Conservation (phyloP, 257 asterid genomes). For the Capsicum pubescens region DNA sequence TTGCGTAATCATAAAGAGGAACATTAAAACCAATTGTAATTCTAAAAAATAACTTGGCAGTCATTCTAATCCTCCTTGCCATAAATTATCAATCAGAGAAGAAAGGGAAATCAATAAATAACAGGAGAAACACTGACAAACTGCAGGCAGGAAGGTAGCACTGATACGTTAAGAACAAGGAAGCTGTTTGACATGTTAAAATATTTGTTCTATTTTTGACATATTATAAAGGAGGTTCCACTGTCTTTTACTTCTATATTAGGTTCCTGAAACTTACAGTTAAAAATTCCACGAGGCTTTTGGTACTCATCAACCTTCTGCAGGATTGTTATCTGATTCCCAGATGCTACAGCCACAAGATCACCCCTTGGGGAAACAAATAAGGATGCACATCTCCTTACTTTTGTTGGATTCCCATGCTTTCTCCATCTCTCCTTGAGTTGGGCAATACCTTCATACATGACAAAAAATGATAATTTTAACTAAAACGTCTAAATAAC, state of each 20-base stretch:
- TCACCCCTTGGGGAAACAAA: slow-evolving; percentile 79
- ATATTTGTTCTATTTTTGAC: background rate
- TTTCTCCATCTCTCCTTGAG: slow-evolving; percentile 83
- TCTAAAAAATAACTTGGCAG: background rate
- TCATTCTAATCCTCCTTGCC: background rate
- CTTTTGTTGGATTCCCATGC: slow-evolving; percentile 54
- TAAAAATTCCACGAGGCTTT: slow-evolving; percentile 79
- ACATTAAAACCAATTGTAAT: slow-evolving; percentile 4
- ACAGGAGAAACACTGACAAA: slow-evolving; percentile 23
- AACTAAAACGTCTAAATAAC: slow-evolving; percentile 8
- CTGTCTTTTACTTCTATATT: background rate
- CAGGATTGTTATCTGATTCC: slow-evolving; percentile 77
- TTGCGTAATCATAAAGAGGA: slow-evolving; percentile 1
- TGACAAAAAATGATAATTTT: slow-evolving; percentile 22
- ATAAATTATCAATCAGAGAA: background rate
- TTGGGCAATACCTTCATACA: slow-evolving; percentile 62
- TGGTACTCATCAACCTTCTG: slow-evolving; percentile 79
- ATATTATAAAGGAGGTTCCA: background rate
- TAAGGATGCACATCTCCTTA: slow-evolving; percentile 63
- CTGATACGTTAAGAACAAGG: background rate
- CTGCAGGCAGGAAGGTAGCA: slow-evolving; percentile 4
- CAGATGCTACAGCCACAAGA: slow-evolving; percentile 82
- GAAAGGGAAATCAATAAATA: background rate
- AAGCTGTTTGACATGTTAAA: background rate
- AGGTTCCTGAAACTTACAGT: slow-evolving; percentile 62